These are phyloP conservation scores for Yamadazyma diddensiae DNA, from an alignment of 1,139 yeast genomes.

Conservation along the genomic window DNA sequence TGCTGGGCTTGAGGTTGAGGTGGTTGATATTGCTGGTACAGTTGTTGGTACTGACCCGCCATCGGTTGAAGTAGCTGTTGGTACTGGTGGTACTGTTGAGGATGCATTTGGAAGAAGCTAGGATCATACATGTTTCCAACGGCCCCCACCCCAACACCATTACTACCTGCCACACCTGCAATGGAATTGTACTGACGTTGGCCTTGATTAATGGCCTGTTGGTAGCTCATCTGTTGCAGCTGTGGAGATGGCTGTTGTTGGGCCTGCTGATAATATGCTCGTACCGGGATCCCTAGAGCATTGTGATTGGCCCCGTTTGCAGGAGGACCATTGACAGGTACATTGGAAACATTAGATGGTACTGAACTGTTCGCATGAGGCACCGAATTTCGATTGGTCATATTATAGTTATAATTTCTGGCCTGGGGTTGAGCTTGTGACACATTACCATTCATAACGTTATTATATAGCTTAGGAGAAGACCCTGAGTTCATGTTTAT, in stretches of 20 bases:
- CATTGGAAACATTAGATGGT: too few species aligned
- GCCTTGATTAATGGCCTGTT: conserved; percentile 1
- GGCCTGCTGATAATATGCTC: conserved; percentile 9
- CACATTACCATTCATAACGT: too few species aligned
- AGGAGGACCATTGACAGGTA: too few species aligned
- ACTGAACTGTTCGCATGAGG: too few species aligned
- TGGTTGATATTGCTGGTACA: conserved; percentile 3
- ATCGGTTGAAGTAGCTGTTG: conserved; percentile 1
- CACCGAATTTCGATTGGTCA: too few species aligned
- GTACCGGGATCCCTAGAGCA: conserved; percentile 7
- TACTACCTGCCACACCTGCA: neutral
- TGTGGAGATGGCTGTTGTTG: conserved; percentile 13
- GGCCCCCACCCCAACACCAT: neutral
- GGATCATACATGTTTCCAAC: neutral
- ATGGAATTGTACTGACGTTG: neutral
- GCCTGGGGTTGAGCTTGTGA: too few species aligned
- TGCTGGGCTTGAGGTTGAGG: conserved; percentile 8
- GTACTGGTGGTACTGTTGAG: conserved; percentile 1
- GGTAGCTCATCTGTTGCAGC: conserved; percentile 8
- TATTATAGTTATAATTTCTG: too few species aligned
- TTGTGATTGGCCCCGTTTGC: too few species aligned
- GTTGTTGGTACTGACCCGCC: conserved; percentile 1
- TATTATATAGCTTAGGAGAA: conserved; percentile 2
- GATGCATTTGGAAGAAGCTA: conserved; percentile 4
- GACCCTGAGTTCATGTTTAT: too few species aligned